Evolutionary conservation across 2,329 filamentous ascomycete genomes (phyloP), one percentile per base, ranked within the genome.

Genomic region (Stachybotrys elegans): DNA sequence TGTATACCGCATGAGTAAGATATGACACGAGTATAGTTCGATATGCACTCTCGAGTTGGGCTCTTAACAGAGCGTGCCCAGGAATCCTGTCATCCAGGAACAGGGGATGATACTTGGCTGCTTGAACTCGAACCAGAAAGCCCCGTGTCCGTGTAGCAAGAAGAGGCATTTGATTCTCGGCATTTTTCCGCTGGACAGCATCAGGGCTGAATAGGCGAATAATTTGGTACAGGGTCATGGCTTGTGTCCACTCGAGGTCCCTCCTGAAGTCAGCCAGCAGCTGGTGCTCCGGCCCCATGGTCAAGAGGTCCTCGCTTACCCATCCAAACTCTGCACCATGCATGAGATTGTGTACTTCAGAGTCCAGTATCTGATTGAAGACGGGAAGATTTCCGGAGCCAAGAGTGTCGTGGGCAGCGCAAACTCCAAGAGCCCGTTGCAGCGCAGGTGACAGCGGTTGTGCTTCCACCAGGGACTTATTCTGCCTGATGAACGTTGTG

Each of bases 221-320:
- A 14, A 48, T 48, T n/a, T 48, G 46, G 23, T 48, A 48, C 6
- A 48, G 40, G 5, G 22, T 20, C 46, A 48, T 46, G n/a, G 40
- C 16, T 23, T 48, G 46, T 40, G 2, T 43, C 17, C 23, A n/a
- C n/a, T 9, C 22, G 42, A 22, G 20, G 8, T 14, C 19, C 4
- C n/a, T 23, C 22, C 14, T 23, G n/a, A n/a, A n/a, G n/a, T n/a
- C n/a, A n/a, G n/a, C n/a, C n/a, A n/a, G n/a, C n/a, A n/a, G n/a
- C n/a, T n/a, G n/a, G n/a, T n/a, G n/a, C n/a, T n/a, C n/a, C n/a
- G n/a, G n/a, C n/a, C n/a, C n/a, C n/a, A n/a, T n/a, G n/a, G n/a
- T n/a, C n/a, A n/a, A n/a, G n/a, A n/a, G n/a, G n/a, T n/a, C n/a
- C n/a, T n/a, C n/a, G n/a, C n/a, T n/a, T n/a, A n/a, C n/a, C n/a